Evolutionary conservation across 208 protist genomes (phyloP), one percentile per base, ranked within the genome.

Genomic region (Trypanosoma avium): DNA sequence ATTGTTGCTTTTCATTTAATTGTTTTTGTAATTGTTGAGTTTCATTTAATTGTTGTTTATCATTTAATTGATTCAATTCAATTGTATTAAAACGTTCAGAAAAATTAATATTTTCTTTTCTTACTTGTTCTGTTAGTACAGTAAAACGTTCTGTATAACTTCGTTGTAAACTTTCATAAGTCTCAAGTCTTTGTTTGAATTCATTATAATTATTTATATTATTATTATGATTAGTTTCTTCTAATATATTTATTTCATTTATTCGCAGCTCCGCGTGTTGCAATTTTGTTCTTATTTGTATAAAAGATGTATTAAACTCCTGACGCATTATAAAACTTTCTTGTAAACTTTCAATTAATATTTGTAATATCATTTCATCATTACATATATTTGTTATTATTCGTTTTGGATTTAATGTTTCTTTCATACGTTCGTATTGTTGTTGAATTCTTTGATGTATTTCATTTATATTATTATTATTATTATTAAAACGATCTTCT

Each of bases 391-490:
- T 54, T 35, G 42, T 33, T 7, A 69, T 43, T 17, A 60, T 10
- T 35, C 33, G 33, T 27, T 21, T 40, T n/a, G 43, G 15, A 13
- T 21, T 47, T 22, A 43, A 22, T 24, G 30, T 26, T 19, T 69
- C 63, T 30, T 24, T 13, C 12, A 69, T 13, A 19, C 54, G 45
- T 38, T 69, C 54, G 1, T 61, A 26, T 26, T 53, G 45, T 17
- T n/a, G 4, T 26, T 52, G 63, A 21, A 47, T 15, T 24, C 32
- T 27, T 27, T 32, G 54, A 21, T 19, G 29, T 12, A n/a, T 33
- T 10, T 17, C 30, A 7, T 53, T 17, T n/a, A 10, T 2, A 12
- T 27, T 26, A 17, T 45, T 45, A 15, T 52, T 10, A 4, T 27
- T 26, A 21, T 24, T 8, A 9, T 5, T n/a, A 36, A 12, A 55